Evolutionary conservation across 2,329 filamentous ascomycete genomes (phyloP), one percentile per base, ranked within the genome.

Genomic region (Leptographium wingfieldii): DNA sequence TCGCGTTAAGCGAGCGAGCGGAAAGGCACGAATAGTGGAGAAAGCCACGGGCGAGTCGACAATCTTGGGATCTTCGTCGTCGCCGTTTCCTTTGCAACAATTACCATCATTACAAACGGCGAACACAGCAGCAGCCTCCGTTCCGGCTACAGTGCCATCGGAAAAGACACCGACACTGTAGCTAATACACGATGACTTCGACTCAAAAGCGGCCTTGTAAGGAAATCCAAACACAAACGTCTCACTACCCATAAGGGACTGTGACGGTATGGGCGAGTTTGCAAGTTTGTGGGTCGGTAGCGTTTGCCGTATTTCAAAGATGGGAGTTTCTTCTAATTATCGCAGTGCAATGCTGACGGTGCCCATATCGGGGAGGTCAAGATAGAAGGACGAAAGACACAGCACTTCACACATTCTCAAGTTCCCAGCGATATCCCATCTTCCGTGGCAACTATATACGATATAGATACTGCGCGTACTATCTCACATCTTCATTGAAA

Each of bases 21-120:
- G 87, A 3, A 96, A 96, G 70, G 82, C 83, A 1, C 95, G 92
- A 73, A 81, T 99, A 55, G 84, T 97, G 53, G 87, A 94, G 71
- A 85, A 85, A 62, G 84, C 89, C 65, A 68, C 80, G 1, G 76
- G 76, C 0, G 77, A 78, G 67, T 60, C 9, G 48, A 14, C 56
- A 22, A 6, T 16, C 12, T 16, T 19, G 12, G 49, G 11, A 19
- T 19, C 49, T 51, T 27, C 11, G 27, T 4, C 22, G 27, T 27
- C 10, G 12, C 11, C 25, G 25, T 16, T 29, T 27, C 22, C 5
- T 12, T 29, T 25, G 22, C 22, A 11, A 40, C 31, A 31, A 25
- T 22, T 33, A 16, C 40, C 19, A 46, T n/a, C 43, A 46, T n/a
- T 46, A 6, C 43, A 46, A 19, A n/a, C 19, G 19, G 7, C 16